phyloP scores from a whole-genome alignment of 768 basidiomycete genomes.

The Sporobolomyces phaffii region DNA sequence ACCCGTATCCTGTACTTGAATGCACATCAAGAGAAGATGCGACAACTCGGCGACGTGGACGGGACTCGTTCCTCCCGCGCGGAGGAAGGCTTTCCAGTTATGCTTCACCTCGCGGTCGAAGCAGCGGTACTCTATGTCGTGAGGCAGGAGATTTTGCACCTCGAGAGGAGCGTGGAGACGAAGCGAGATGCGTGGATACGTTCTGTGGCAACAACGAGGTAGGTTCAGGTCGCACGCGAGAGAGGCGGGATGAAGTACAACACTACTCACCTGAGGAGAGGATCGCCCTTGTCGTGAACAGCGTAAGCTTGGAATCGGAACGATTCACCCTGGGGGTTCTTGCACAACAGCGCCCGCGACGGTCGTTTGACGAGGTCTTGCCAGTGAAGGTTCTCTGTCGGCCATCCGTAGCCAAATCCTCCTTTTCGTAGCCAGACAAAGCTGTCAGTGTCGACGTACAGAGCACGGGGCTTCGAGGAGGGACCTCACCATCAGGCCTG shows the following conservation, averaged over 20 bases:
- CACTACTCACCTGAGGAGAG: constrained; percentile 56
- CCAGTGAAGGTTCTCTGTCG: constrained; percentile 68
- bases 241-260: too few relatives aligned
- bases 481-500: constrained; percentile 76
- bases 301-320: constrained; percentile 93
- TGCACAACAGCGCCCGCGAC: constrained; percentile 71
- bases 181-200: constrained; percentile 75
- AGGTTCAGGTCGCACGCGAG: too few relatives aligned
- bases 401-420: constrained; percentile 96
- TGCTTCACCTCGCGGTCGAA: constrained; percentile 92
- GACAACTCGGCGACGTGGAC: constrained; percentile 88
- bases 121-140: constrained; percentile 89
- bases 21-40: constrained; percentile 81
- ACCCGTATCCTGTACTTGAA: constrained; percentile 86
- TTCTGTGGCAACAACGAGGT: constrained; percentile 52
- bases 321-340: constrained; percentile 73
- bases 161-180: constrained; percentile 88
- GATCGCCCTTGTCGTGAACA: constrained; percentile 62
- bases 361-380: constrained; percentile 71
- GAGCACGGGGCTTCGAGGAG: too few relatives aligned
- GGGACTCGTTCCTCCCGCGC: constrained; percentile 90
- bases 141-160: constrained; percentile 89
- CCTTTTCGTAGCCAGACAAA: too few relatives aligned
- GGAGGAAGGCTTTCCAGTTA: constrained; percentile 88
- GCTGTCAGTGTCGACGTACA: too few relatives aligned